Conservation (phyloP, 1,139 yeast species). For the Candida gigantensis region DNA sequence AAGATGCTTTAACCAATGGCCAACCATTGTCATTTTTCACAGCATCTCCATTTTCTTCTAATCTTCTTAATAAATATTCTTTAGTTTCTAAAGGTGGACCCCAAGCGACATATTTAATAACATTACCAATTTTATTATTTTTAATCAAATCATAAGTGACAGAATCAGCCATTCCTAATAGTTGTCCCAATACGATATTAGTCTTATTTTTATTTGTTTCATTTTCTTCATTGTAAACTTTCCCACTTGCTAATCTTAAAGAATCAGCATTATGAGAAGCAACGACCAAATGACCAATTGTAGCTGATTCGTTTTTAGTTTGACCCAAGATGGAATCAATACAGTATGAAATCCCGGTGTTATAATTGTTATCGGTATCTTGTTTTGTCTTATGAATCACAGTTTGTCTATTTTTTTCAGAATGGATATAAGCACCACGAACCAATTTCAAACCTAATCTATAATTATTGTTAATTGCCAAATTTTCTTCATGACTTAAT, state of each 20-base stretch:
- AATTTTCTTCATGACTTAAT: conserved; percentile 60
- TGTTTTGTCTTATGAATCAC: conserved; percentile 76
- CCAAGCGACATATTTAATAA: conserved; percentile 96
- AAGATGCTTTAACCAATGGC: conserved; percentile 64
- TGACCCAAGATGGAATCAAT: conserved; percentile 57
- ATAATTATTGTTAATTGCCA: conserved; percentile 65
- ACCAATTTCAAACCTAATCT: conserved; percentile 87
- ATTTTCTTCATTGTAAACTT: conserved; percentile 35
- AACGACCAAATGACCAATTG: conserved; percentile 82
- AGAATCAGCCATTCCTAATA: conserved; percentile 95
- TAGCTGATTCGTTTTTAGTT: conserved; percentile 44
- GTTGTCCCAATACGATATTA: conserved; percentile 84
- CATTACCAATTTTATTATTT: conserved; percentile 65
- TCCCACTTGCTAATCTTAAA: conserved; percentile 67
- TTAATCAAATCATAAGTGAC: conserved; percentile 74
- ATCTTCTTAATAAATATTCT: conserved; percentile 84
- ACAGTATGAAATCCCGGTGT: conserved; percentile 66
- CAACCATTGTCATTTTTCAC: conserved; percentile 87
- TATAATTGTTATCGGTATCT: conserved; percentile 75
- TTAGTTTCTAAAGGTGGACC: conserved; percentile 95
- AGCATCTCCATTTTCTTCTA: conserved; percentile 97
- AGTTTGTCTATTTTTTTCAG: conserved; percentile 68
- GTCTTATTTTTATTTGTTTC: conserved; percentile 42
- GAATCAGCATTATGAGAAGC: conserved; percentile 90
- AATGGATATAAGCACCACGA: conserved; percentile 96